These are phyloP conservation scores for Diplodia mutila DNA, from an alignment of 2,329 filamentous ascomycete genomes.

Conservation along the genomic window DNA sequence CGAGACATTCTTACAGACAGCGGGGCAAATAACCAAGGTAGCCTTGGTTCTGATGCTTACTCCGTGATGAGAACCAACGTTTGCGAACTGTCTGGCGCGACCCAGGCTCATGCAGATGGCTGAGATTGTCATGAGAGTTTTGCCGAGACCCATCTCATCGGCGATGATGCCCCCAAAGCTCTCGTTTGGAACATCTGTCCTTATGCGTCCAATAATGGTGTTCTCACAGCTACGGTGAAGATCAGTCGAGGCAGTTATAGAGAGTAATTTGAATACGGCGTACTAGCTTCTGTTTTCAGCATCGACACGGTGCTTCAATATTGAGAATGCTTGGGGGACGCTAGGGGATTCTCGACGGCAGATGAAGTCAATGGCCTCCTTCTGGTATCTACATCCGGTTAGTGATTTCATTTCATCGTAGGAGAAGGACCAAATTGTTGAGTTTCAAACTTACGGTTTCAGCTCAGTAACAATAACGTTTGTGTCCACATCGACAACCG, in stretches of 20 bases:
- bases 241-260: no score
- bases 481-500: not conserved
- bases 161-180: constrained; percentile 52
- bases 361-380: constrained; percentile 21
- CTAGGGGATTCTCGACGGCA: constrained; percentile 5
- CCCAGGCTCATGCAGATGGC: constrained; percentile 38
- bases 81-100: constrained; percentile 34
- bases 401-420: no score
- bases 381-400: constrained; percentile 3
- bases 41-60: constrained; percentile 29
- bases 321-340: constrained; percentile 1
- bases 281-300: constrained; percentile 2
- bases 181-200: constrained; percentile 24
- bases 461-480: not conserved
- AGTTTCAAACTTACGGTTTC: not conserved
- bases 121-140: constrained; percentile 56
- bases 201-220: not conserved
- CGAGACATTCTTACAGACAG: constrained; percentile 45
- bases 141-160: constrained; percentile 63
- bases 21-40: constrained; percentile 53
- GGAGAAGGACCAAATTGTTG: no score
- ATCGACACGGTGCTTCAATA: not conserved
- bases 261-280: not conserved
- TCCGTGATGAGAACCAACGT: no score
- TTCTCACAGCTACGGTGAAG: not conserved